phyloP scores from a whole-genome alignment of 768 basidiomycete genomes.

The Kondoa malvinella region DNA sequence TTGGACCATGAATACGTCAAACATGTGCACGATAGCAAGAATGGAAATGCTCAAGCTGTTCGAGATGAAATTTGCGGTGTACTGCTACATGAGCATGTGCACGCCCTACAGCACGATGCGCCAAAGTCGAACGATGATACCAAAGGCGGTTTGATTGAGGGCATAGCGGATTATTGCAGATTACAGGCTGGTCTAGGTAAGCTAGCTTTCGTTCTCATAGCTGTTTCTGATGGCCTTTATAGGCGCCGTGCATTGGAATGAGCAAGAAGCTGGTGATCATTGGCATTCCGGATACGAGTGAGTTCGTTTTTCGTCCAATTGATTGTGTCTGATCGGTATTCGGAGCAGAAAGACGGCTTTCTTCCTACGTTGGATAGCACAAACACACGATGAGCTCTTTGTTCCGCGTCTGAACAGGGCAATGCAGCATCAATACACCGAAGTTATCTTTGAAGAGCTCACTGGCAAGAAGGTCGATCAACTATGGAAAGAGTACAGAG shows the following conservation, averaged over 20 bases:
- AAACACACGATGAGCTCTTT: background rate
- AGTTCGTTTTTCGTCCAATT: background rate
- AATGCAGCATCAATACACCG: background rate
- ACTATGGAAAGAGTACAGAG: background rate
- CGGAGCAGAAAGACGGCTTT: conserved; percentile 1
- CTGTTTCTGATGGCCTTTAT: background rate
- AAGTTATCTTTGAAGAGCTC: background rate
- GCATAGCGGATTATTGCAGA: conserved; percentile 3
- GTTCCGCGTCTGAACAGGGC: background rate
- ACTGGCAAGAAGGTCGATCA: background rate
- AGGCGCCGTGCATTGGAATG: conserved; percentile 1
- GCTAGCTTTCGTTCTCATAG: background rate
- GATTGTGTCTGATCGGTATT: background rate
- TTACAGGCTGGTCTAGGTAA: conserved; percentile 1
- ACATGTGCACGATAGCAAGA: background rate
- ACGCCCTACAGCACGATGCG: conserved; percentile 4
- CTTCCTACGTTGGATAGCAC: conserved; percentile 1
- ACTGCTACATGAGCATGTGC: background rate
- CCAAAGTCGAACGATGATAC: background rate
- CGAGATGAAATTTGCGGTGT: conserved; percentile 2
- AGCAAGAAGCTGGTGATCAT: background rate
- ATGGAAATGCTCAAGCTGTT: background rate
- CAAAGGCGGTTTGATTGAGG: conserved; percentile 4
- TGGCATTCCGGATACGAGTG: conserved; percentile 6
- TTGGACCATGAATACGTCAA: background rate